Conservation (phyloP, 768 basidiomycete genomes). For the Boletus reticuloceps region DNA sequence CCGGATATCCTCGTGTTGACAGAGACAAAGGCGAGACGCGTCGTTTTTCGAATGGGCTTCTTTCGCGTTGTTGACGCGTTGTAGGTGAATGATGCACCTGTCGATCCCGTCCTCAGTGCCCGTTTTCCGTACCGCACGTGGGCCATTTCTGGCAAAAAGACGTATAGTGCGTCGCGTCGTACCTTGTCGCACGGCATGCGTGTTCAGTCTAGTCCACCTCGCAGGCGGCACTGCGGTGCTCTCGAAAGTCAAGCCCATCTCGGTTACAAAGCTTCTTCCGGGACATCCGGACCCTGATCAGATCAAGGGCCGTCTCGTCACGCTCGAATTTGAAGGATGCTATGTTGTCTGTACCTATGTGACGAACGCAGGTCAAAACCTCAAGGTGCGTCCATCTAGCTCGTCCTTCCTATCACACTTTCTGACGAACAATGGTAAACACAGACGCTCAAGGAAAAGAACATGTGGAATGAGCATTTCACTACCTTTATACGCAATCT, state of each 20-base stretch:
- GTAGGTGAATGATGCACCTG: constrained; percentile 70
- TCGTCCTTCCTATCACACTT: neutral
- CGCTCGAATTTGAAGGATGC: constrained; percentile 70
- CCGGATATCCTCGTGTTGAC: constrained; percentile 82
- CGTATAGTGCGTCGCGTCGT: constrained; percentile 53
- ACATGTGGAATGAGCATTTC: constrained; percentile 78
- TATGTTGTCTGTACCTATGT: constrained; percentile 82
- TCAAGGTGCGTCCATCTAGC: constrained; percentile 54
- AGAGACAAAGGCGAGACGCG: constrained; percentile 68
- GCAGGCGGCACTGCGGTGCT: constrained; percentile 82
- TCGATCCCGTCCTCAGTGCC: constrained; percentile 51
- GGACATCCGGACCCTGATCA: constrained; percentile 62
- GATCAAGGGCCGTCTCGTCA: constrained; percentile 77
- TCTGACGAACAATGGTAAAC: neutral
- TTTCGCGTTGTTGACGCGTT: neutral
- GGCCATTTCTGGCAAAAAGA: constrained; percentile 76
- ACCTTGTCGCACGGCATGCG: neutral
- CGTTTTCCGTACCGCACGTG: constrained; percentile 74
- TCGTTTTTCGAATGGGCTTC: neutral
- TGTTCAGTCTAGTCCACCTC: neutral
- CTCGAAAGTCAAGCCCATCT: constrained; percentile 72
- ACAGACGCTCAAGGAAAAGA: constrained; percentile 74
- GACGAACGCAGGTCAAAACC: constrained; percentile 72
- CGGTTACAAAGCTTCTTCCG: constrained; percentile 64
- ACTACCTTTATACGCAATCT: constrained; percentile 67